These are phyloP conservation scores for Nepenthes mirabilis DNA, from an alignment of 148 eudicot genomes.

Conservation along the genomic window DNA sequence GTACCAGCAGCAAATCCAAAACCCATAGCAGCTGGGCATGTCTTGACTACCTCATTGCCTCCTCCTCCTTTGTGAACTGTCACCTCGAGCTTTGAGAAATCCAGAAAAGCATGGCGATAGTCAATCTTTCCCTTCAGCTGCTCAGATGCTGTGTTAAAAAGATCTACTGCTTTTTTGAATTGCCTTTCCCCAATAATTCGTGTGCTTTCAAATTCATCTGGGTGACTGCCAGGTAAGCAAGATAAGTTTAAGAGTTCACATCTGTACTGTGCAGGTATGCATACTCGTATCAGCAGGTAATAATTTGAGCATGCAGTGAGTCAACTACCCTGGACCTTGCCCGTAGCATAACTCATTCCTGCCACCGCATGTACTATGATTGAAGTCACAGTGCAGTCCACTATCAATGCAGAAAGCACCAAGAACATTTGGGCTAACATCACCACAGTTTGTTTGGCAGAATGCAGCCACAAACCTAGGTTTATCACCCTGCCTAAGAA, in stretches of 20 bases:
- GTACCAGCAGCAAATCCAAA: slow-evolving; percentile 99
- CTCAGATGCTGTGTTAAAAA: slow-evolving; percentile 71
- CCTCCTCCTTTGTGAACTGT: slow-evolving; percentile 48
- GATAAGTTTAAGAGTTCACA: not conserved
- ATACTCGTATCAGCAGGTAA: not conserved
- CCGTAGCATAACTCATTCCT: slow-evolving; percentile 92
- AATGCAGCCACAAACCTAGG: slow-evolving; percentile 86
- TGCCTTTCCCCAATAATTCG: slow-evolving; percentile 90
- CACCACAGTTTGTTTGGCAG: slow-evolving; percentile 94
- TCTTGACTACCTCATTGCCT: slow-evolving; percentile 43
- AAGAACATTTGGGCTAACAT: slow-evolving; percentile 92
- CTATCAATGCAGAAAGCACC: slow-evolving; percentile 93
- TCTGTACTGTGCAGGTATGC: not conserved
- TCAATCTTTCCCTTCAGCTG: slow-evolving; percentile 70
- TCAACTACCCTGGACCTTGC: slow-evolving; percentile 83
- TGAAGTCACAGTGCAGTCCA: slow-evolving; percentile 80
- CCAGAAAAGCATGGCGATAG: slow-evolving; percentile 62
- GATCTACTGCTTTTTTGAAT: slow-evolving; percentile 71
- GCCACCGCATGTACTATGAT: slow-evolving; percentile 95
- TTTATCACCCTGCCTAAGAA: slow-evolving; percentile 47
- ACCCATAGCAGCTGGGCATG: slow-evolving; percentile 98
- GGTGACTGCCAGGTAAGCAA: slow-evolving; percentile 41
- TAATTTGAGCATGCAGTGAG: not conserved
- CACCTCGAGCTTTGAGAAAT: slow-evolving; percentile 75
- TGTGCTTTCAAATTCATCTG: slow-evolving; percentile 95